These are phyloP conservation scores for Morella rubra DNA, from an alignment of 306 rosid species.

Conservation along the genomic window DNA sequence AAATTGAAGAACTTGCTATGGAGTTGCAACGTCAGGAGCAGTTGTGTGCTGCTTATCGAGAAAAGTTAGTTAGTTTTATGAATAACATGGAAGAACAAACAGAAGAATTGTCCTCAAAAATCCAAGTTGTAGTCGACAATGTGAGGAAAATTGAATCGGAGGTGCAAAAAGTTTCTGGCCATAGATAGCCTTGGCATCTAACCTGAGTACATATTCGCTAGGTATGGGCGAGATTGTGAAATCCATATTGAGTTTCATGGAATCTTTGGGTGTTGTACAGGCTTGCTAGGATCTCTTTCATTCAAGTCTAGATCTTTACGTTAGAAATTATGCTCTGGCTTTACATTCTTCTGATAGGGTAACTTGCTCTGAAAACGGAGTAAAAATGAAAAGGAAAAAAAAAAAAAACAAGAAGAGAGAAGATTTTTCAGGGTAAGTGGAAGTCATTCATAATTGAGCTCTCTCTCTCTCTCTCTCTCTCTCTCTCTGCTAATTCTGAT, in stretches of 20 bases:
- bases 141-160: conserved; percentile 72
- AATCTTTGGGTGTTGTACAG: conserved; percentile 24
- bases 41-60: conserved; percentile 65
- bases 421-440: no score
- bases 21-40: conserved; percentile 83
- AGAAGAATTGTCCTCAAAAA: conserved; percentile 66
- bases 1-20: conserved; percentile 74
- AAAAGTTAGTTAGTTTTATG: conserved; percentile 62
- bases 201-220: conserved; percentile 25
- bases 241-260: conserved; percentile 23
- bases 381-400: no score
- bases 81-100: conserved; percentile 64
- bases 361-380: no score
- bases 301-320: neutral
- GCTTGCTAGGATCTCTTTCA: conserved; percentile 15
- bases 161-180: conserved; percentile 41
- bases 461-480: no score
- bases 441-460: no score
- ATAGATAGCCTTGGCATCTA: conserved; percentile 32
- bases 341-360: neutral
- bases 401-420: no score
- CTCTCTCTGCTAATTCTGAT: no score
- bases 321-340: neutral
- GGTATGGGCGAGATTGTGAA: conserved; percentile 11
- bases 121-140: conserved; percentile 60